These are phyloP conservation scores for Ploettnerulaceae sp. DNA, from an alignment of 2,329 filamentous ascomycete species.

Conservation along the genomic window DNA sequence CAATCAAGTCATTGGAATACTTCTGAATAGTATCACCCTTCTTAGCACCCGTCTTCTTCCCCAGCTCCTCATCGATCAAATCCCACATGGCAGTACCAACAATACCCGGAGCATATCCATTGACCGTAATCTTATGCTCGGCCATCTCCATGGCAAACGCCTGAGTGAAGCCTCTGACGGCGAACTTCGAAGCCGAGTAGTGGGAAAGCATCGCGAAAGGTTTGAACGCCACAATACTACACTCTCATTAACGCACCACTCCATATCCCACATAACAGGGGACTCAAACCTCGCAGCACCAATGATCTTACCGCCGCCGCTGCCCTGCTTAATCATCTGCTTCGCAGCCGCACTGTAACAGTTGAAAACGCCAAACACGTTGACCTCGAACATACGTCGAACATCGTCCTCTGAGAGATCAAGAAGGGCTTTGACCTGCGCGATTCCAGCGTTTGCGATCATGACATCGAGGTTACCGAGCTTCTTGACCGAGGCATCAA, in stretches of 20 bases:
- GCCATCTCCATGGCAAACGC: conserved; percentile 64
- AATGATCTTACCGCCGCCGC: conserved; percentile 36
- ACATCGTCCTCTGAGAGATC: conserved; percentile 33
- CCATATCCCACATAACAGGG: background rate
- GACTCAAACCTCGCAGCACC: conserved; percentile 28
- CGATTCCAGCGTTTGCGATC: conserved; percentile 33
- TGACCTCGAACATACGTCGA: conserved; percentile 54
- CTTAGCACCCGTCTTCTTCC: conserved; percentile 44
- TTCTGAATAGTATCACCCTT: conserved; percentile 53
- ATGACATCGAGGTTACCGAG: conserved; percentile 31
- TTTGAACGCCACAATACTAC: conserved; percentile 53
- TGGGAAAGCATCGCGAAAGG: conserved; percentile 54
- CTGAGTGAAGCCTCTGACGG: conserved; percentile 61
- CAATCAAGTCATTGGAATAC: conserved; percentile 48
- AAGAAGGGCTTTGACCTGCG: conserved; percentile 29
- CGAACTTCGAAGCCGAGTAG: conserved; percentile 63
- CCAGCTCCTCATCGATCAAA: conserved; percentile 56
- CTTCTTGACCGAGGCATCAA: conserved; percentile 26
- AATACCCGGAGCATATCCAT: conserved; percentile 62
- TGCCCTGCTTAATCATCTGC: conserved; percentile 60
- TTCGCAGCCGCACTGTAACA: conserved; percentile 59
- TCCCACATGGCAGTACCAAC: conserved; percentile 67
- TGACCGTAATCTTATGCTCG: conserved; percentile 59
- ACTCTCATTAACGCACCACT: conserved; percentile 30
- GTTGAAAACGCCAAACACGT: conserved; percentile 60